Evolutionary conservation across 352 stramenopile genomes (phyloP), one percentile per base, ranked within the genome.

Genomic region (Globisporangium megalacanthum): DNA sequence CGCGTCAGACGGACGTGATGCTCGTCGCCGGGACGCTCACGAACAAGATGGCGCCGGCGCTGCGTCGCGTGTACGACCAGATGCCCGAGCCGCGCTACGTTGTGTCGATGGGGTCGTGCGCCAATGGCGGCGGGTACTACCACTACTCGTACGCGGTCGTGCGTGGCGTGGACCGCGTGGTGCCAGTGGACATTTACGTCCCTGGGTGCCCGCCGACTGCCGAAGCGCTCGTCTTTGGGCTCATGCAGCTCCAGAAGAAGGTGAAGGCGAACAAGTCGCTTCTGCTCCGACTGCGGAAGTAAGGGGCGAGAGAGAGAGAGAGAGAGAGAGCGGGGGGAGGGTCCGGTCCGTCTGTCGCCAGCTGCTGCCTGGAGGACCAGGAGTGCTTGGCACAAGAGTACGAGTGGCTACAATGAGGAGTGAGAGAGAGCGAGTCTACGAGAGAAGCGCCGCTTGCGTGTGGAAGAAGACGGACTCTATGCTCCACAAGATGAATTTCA

Each of bases 121-220:
- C 97, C 22, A 99, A 99, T 76, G 96, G 96, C 29, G 97, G 83
- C 29, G 83, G 81, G 20, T 94, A 94, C 72, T 94, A 92, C 71
- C 81, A 92, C 66, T 99, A 99, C 82, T 99, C 96, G 52, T 99
- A 99, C 75, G 73, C 88, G 2, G 95, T 99, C 20, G 97, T 99
- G 36, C 87, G 97, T 60, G 97, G 97, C 31, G 98, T 96, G 60
- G 96, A 99, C 77, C 88, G 97, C 58, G 91, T 99, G 47, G 78
- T 99, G 42, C 97, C 97, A 17, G 97, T 99, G 15, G 97, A 99
- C 75, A 98, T 99, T 68, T 99, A 99, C 71, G 97, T 99, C n/a
- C 97, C 97, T 0, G 97, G 97, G 10, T 99, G 97, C 67, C 97
- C 97, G 52, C 97, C 97, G 3, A 99, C 97, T 13, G 95, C 97